These are phyloP conservation scores for Solanum habrochaites DNA, from an alignment of 257 asterid genomes.

Conservation along the genomic window DNA sequence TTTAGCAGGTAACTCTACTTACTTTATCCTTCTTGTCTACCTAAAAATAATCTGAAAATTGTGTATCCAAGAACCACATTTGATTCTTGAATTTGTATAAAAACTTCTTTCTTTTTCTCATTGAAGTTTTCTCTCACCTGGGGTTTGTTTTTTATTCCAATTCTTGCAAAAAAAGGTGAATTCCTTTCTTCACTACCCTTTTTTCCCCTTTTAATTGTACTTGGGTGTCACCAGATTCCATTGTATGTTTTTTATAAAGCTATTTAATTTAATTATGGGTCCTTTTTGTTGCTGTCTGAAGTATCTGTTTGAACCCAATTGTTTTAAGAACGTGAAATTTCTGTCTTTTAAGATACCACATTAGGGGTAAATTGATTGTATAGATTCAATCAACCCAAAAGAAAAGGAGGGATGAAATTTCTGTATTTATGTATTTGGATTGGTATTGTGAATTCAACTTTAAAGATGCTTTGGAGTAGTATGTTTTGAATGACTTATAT, in stretches of 20 bases:
- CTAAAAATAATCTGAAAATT: not conserved
- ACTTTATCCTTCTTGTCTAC: not conserved
- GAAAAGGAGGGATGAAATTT: not conserved
- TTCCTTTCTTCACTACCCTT: not conserved
- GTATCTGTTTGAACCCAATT: not conserved
- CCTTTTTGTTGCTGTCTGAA: not conserved
- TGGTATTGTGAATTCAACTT: not conserved
- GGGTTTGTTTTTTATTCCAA: not conserved
- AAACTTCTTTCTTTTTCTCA: not conserved
- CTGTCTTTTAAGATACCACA: not conserved
- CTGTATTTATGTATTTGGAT: not conserved
- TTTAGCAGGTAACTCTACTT: not conserved
- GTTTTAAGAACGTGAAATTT: not conserved
- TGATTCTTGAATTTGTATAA: not conserved
- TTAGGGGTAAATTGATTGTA: not conserved
- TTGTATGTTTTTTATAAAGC: not conserved
- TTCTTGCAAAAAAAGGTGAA: not conserved
- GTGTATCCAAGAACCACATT: not conserved
- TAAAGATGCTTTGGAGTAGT: not conserved
- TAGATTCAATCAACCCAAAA: not conserved
- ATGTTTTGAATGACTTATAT: not conserved
- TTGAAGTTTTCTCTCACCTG: not conserved
- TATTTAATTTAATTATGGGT: not conserved
- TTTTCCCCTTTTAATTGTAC: not conserved
- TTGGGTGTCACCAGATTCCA: not conserved